These are phyloP conservation scores for Sapria himalayana DNA, from an alignment of 345 rosid genomes.

Conservation along the genomic window DNA sequence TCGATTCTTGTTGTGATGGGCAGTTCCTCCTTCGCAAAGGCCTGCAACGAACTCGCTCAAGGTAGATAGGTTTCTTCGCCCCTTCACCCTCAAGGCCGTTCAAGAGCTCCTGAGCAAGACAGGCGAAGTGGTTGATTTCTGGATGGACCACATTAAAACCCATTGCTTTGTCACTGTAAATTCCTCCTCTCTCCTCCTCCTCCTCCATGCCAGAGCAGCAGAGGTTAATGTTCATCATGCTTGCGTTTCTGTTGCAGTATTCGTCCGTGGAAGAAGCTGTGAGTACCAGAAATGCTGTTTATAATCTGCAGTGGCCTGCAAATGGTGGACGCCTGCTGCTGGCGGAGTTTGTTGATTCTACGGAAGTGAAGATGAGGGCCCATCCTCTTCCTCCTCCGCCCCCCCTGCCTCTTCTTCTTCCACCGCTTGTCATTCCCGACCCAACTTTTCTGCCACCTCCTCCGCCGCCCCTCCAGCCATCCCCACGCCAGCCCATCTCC, in stretches of 20 bases:
- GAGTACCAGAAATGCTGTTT: constrained; percentile 73
- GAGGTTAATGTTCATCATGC: too few relatives aligned
- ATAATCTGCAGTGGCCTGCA: constrained; percentile 87
- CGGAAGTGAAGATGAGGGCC: constrained; percentile 43
- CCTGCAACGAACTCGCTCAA: constrained; percentile 64
- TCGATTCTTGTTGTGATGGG: too few relatives aligned
- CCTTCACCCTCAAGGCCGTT: constrained; percentile 90
- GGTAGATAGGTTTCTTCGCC: constrained; percentile 80
- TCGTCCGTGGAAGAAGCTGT: constrained; percentile 69
- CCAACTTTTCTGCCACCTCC: constrained; percentile 13
- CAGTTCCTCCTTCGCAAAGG: constrained; percentile 82
- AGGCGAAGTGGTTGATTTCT: constrained; percentile 53
- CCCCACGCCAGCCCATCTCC: constrained; percentile 28
- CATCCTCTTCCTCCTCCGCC: constrained; percentile 35
- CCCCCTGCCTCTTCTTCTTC: too few relatives aligned
- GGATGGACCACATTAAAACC: constrained; percentile 98
- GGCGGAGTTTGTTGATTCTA: constrained; percentile 77
- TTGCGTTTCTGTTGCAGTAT: constrained; percentile 58
- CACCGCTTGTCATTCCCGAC: constrained; percentile 14
- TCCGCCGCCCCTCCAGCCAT: constrained; percentile 23
- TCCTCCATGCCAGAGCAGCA: not conserved
- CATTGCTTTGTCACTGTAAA: constrained; percentile 91
- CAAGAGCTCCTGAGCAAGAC: constrained; percentile 88
- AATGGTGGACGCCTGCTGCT: constrained; percentile 70
- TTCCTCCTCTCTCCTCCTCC: constrained; percentile 4